Evolutionary conservation across 2,329 filamentous ascomycete genomes (phyloP).

Genomic region (Xylaria polymorpha): DNA sequence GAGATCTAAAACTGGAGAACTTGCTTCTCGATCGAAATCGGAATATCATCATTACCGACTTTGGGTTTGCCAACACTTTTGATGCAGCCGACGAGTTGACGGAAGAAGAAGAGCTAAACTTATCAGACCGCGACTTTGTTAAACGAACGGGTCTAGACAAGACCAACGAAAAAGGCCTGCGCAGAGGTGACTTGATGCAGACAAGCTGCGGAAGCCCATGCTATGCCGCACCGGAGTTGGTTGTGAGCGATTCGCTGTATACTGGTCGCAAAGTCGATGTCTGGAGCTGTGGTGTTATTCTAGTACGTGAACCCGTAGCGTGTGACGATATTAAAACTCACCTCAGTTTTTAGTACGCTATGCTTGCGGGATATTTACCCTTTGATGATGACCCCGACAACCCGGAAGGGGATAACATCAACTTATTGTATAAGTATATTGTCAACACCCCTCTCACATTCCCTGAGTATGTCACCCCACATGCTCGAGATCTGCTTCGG

Average conservation of each 20-base stretch:
- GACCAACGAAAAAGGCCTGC: slow-evolving; percentile 76
- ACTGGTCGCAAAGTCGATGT: slow-evolving; percentile 98
- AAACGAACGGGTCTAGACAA: slow-evolving; percentile 88
- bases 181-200: slow-evolving; percentile 96
- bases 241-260: slow-evolving; percentile 97
- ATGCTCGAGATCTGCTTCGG: slow-evolving; percentile 90
- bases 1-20: slow-evolving; percentile 97
- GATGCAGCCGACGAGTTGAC: slow-evolving; percentile 87
- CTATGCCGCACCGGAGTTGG: slow-evolving; percentile 95
- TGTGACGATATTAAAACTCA: slow-evolving; percentile 41
- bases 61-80: slow-evolving; percentile 98
- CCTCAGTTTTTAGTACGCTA: slow-evolving; percentile 80
- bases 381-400: slow-evolving; percentile 99
- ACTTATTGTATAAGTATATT: slow-evolving; percentile 98
- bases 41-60: slow-evolving; percentile 99
- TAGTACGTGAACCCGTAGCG: slow-evolving; percentile 70
- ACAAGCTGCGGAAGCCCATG: slow-evolving; percentile 98
- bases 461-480: slow-evolving; percentile 97
- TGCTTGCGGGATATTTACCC: slow-evolving; percentile 96
- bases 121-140: slow-evolving; percentile 88
- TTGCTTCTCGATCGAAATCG: slow-evolving; percentile 93
- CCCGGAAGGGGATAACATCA: slow-evolving; percentile 98
- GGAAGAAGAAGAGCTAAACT: slow-evolving; percentile 88
- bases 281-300: slow-evolving; percentile 98
- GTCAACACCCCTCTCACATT: slow-evolving; percentile 97